Evolutionary conservation across 441 rosid genomes (phyloP).

Genomic region (Populus hybrid): DNA sequence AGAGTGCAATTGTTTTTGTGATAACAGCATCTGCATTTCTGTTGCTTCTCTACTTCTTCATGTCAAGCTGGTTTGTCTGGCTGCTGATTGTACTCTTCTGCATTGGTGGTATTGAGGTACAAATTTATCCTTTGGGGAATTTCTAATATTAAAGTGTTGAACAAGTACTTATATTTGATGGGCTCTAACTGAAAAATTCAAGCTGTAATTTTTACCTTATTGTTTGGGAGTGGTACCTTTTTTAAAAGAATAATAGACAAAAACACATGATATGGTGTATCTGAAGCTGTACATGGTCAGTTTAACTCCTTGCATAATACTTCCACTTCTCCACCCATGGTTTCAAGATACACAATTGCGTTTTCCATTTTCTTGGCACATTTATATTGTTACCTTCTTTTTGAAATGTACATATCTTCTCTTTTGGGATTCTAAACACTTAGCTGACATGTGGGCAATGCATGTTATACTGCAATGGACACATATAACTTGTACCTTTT

Average conservation of each 20-base stretch:
- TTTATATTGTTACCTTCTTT: neutral
- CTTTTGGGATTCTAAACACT: neutral
- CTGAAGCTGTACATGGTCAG: neutral
- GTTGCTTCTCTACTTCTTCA: constrained; percentile 82
- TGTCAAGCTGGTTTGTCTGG: constrained; percentile 94
- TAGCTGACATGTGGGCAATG: neutral
- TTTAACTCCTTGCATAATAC: neutral
- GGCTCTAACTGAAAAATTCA: neutral
- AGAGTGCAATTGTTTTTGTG: constrained; percentile 82
- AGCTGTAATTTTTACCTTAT: neutral
- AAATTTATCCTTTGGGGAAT: constrained; percentile 2
- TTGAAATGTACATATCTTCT: too few species aligned
- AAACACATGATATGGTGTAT: neutral
- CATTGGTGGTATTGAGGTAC: constrained; percentile 89
- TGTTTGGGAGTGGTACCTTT: too few species aligned
- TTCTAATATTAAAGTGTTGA: neutral
- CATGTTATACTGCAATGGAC: neutral
- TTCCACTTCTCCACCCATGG: neutral
- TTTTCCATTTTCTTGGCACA: neutral
- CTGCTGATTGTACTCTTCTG: constrained; percentile 79
- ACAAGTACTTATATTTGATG: neutral
- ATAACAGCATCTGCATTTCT: constrained; percentile 83
- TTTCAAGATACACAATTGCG: neutral
- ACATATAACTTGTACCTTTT: too few species aligned
- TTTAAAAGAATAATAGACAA: neutral